Evolutionary conservation across 2,329 filamentous ascomycete species (phyloP), one percentile per base, ranked within the genome.

Genomic region (Ceratocystis eucalypticola): DNA sequence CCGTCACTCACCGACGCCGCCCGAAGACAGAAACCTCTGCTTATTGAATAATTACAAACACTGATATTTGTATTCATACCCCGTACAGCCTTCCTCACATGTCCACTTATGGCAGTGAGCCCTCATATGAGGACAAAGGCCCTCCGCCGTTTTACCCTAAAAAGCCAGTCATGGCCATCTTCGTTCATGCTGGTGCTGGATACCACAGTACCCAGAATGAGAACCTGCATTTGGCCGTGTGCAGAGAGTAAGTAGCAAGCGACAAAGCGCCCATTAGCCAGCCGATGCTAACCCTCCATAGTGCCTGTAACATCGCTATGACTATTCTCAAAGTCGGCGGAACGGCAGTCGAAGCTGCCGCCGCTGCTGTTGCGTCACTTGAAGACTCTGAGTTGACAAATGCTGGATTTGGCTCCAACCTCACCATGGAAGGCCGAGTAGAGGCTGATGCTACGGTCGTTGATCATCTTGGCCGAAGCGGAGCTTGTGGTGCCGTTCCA

Each of bases 371-470:
- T 72, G 89, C 88, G 70, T 80, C 90, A 22, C 84, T 99, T 20
- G 94, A 99, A 76, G 90, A 99, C 74, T 87, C 88, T 67, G 91
- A 96, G 72, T 95, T 99, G 70, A 99, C 95, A 45, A 99, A 99
- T 74, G 89, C 93, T 46, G 94, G 94, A 0, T 97, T 89, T 74
- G 94, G 95, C 61, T 99, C 94, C 76, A 99, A 99, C 72, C 79
- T 99, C 28, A 87, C 90, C 57, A 89, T 96, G 69, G 88, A 96
- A 71, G 94, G 94, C 1, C 84, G 86, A 0, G 94, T 97, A 12
- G 94, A 99, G 75, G 95, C 92, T 71, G 94, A 99, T 78, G 94
- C 94, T 66, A 92, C 91, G 0, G 84, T 99, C 65, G 88, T 99
- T 50, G 92, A 99, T 72, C 89, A 97, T 74, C 79, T 87, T 63